Evolutionary conservation across 108 stramenopile species (phyloP).

Genomic region (Chaetoceros muelleri): DNA sequence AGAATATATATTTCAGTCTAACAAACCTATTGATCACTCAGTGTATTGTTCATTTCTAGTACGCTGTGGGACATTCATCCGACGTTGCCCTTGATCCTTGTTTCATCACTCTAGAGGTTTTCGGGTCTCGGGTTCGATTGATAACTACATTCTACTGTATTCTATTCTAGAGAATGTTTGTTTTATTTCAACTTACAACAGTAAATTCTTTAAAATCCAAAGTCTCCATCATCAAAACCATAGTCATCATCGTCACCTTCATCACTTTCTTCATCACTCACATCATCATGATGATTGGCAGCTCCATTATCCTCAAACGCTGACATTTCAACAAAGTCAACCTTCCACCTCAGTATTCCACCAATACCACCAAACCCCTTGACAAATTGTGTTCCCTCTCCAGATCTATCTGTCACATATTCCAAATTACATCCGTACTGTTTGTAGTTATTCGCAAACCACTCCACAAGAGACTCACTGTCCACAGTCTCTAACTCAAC

Average conservation of each 20-base stretch:
- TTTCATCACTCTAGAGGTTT: no score
- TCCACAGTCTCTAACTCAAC: conserved; percentile 90
- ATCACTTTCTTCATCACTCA: conserved; percentile 47
- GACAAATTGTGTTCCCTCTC: conserved; percentile 97
- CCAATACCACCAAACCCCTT: conserved; percentile 99
- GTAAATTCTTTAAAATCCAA: conserved; percentile 50
- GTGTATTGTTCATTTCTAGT: no score
- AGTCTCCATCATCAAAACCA: conserved; percentile 86
- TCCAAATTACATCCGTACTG: conserved; percentile 93
- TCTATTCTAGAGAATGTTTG: neutral
- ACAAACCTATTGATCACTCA: no score
- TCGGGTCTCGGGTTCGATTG: no score
- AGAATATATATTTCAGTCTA: no score
- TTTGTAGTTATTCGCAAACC: conserved; percentile 98
- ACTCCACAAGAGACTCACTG: conserved; percentile 91
- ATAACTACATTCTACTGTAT: neutral
- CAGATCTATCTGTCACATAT: conserved; percentile 94
- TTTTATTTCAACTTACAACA: neutral
- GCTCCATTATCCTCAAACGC: conserved; percentile 64
- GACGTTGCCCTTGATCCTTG: no score
- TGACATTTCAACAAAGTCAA: conserved; percentile 84
- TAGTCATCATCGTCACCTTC: conserved; percentile 44
- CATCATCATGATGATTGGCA: conserved; percentile 24
- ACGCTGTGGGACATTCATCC: no score
- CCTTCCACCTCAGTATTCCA: conserved; percentile 96